Conservation (phyloP, 371 early-diverging fungal species). For the Zychaea mexicana region DNA sequence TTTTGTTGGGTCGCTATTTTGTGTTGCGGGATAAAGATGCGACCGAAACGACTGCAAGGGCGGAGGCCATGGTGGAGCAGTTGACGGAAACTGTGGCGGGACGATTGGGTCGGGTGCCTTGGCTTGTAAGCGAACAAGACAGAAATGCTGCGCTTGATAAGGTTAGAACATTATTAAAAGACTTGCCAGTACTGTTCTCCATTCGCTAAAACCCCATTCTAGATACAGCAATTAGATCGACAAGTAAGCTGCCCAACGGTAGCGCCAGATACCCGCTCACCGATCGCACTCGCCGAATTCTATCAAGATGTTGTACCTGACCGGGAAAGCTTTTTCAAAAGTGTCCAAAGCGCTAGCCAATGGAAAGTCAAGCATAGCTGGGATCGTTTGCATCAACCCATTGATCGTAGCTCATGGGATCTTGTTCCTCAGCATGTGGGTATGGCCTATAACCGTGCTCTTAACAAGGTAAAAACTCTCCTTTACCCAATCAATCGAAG, state of each 20-base stretch:
- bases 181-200: constrained; percentile 32
- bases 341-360: constrained; percentile 30
- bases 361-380: constrained; percentile 29
- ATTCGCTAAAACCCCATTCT: no score
- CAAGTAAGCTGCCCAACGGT: constrained; percentile 42
- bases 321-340: constrained; percentile 46
- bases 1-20: constrained; percentile 58
- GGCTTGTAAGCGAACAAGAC: neutral
- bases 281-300: constrained; percentile 45
- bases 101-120: neutral
- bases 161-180: constrained; percentile 24
- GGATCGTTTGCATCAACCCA: constrained; percentile 20
- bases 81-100: neutral
- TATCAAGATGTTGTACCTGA: constrained; percentile 40
- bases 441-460: constrained; percentile 32
- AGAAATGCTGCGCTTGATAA: neutral
- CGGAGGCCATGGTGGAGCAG: neutral
- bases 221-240: constrained; percentile 22
- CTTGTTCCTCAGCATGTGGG: constrained; percentile 55
- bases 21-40: constrained; percentile 1
- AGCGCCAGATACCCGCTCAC: constrained; percentile 39
- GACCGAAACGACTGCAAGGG: neutral
- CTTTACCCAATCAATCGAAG: no score
- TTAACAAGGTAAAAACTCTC: constrained; percentile 21
- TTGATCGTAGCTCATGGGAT: constrained; percentile 50